Evolutionary conservation across 2,329 filamentous ascomycete species (phyloP).

Genomic region (Cercospora sp.): DNA sequence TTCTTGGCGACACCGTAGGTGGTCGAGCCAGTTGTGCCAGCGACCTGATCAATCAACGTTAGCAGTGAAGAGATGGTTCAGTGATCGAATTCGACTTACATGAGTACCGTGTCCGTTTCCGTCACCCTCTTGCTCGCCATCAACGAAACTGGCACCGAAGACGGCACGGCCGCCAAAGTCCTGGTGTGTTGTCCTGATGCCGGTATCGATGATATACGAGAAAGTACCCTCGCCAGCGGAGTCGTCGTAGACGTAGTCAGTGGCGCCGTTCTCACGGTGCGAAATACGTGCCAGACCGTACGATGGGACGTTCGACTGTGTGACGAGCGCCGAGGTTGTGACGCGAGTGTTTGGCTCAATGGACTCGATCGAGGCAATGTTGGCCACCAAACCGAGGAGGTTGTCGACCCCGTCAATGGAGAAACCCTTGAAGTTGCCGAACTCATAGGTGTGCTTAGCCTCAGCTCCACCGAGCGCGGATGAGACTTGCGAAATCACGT

Average conservation of each 20-base stretch:
- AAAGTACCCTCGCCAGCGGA: conserved; percentile 37
- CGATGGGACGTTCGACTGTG: conserved; percentile 41
- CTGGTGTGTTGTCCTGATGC: conserved; percentile 25
- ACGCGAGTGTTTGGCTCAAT: conserved; percentile 45
- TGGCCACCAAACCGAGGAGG: conserved; percentile 35
- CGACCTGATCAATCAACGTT: conserved; percentile 25
- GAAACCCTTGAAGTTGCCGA: conserved; percentile 44
- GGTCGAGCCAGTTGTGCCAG: conserved; percentile 61
- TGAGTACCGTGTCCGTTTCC: conserved; percentile 66
- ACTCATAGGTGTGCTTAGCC: conserved; percentile 39
- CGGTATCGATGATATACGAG: conserved; percentile 33
- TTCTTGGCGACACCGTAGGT: conserved; percentile 59
- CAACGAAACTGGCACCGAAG: conserved; percentile 30
- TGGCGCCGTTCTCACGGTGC: conserved; percentile 35
- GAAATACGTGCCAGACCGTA: conserved; percentile 48
- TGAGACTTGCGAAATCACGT: conserved; percentile 24
- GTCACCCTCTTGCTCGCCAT: conserved; percentile 36
- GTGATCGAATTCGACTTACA: conserved; percentile 41
- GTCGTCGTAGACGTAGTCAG: conserved; percentile 44
- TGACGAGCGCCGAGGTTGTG: conserved; percentile 40
- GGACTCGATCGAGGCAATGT: conserved; percentile 37
- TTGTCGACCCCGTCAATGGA: conserved; percentile 40
- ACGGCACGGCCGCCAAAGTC: conserved; percentile 35
- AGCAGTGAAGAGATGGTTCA: neutral
- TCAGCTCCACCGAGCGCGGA: conserved; percentile 21